These are phyloP conservation scores for Kodamaea anthophila DNA, from an alignment of 1,139 yeast genomes.

Conservation along the genomic window DNA sequence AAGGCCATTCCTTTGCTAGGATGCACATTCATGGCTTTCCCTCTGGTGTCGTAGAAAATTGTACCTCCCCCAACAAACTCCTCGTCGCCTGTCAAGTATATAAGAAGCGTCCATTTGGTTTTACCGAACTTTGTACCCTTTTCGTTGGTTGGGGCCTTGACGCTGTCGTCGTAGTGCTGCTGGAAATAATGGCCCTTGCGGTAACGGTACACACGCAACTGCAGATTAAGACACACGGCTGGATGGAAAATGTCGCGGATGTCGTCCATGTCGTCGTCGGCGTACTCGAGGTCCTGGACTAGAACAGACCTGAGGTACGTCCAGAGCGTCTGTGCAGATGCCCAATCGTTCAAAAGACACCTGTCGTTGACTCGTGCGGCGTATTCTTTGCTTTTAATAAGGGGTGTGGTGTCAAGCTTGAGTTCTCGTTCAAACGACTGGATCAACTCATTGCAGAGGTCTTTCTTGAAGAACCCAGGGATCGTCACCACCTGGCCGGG, in stretches of 20 bases:
- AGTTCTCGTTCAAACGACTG: slow-evolving; percentile 27
- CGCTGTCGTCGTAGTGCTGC: slow-evolving; percentile 60
- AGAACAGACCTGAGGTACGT: slow-evolving; percentile 30
- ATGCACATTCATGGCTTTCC: slow-evolving; percentile 29
- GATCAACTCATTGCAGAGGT: slow-evolving; percentile 41
- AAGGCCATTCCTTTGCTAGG: slow-evolving; percentile 56
- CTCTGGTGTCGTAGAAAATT: slow-evolving; percentile 37
- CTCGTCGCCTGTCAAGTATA: slow-evolving; percentile 54
- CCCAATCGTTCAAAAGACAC: slow-evolving; percentile 32
- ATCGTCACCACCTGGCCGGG: slow-evolving; percentile 44
- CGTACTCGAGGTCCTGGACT: slow-evolving; percentile 24
- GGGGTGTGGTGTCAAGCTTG: slow-evolving; percentile 43
- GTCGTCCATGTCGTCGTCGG: slow-evolving; percentile 23
- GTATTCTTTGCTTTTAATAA: slow-evolving; percentile 44
- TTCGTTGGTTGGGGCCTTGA: slow-evolving; percentile 25
- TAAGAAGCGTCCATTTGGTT: slow-evolving; percentile 56
- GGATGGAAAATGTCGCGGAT: slow-evolving; percentile 21
- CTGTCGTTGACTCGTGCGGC: slow-evolving; percentile 60
- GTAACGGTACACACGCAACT: slow-evolving; percentile 53
- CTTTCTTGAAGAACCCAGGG: slow-evolving; percentile 36
- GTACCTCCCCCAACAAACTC: slow-evolving; percentile 63
- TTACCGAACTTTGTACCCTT: slow-evolving; percentile 21
- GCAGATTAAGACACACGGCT: slow-evolving; percentile 53
- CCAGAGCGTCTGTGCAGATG: slow-evolving; percentile 42
- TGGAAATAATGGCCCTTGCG: slow-evolving; percentile 56